These are phyloP conservation scores for Cicer cuneatum DNA, from an alignment of 306 rosid genomes.

Conservation along the genomic window DNA sequence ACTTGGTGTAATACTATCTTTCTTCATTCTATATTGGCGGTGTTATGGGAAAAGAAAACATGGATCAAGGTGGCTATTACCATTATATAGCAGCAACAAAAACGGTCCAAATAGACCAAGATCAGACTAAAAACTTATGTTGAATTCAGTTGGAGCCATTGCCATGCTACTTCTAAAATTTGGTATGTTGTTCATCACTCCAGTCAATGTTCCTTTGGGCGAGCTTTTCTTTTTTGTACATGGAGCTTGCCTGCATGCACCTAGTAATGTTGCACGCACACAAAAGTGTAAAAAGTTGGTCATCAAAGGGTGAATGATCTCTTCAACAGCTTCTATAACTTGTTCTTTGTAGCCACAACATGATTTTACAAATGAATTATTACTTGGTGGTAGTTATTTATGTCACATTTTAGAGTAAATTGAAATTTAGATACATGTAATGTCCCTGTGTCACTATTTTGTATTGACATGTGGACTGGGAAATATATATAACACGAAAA, in stretches of 20 bases:
- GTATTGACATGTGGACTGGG: conserved; percentile 40
- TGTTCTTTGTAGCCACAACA: conserved; percentile 36
- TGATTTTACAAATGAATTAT: conserved; percentile 29
- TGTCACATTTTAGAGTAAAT: conserved; percentile 36
- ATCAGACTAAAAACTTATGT: conserved; percentile 59
- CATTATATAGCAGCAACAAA: conserved; percentile 67
- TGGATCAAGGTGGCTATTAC: conserved; percentile 75
- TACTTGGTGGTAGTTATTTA: conserved; percentile 28
- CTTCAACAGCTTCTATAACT: conserved; percentile 31
- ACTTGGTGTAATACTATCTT: conserved; percentile 52
- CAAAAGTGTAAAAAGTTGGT: conserved; percentile 33
- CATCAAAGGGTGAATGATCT: conserved; percentile 26
- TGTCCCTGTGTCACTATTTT: conserved; percentile 18
- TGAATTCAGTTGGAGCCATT: conserved; percentile 28
- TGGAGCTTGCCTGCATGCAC: conserved; percentile 35
- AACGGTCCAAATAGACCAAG: conserved; percentile 68
- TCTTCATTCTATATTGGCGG: conserved; percentile 81
- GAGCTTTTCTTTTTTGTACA: conserved; percentile 46
- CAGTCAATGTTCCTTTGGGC: conserved; percentile 36
- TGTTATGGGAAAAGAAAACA: conserved; percentile 79
- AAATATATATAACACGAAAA: neutral
- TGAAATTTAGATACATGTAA: conserved; percentile 31
- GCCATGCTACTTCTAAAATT: conserved; percentile 19
- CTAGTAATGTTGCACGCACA: conserved; percentile 35
- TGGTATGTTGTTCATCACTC: conserved; percentile 35